phyloP scores from a whole-genome alignment of 371 early-diverging fungal genomes.

The Syncephalastrum racemosum region DNA sequence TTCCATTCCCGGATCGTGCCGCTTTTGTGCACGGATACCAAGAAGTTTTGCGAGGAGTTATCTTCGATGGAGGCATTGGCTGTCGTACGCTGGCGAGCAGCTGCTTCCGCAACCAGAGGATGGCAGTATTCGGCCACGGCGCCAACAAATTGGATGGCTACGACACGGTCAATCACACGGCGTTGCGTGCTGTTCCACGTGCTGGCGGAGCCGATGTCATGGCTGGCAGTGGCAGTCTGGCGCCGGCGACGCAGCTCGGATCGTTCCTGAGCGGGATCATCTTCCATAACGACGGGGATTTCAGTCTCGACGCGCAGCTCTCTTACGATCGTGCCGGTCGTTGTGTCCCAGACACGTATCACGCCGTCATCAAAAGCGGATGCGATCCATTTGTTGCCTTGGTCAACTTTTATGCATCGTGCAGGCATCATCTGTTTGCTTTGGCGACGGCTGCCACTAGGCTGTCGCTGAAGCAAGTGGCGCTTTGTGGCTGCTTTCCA shows the following conservation, averaged over 20 bases:
- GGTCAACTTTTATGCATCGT: constrained; percentile 29
- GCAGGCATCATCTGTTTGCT: constrained; percentile 12
- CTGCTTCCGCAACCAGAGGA: constrained; percentile 29
- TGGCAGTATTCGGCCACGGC: constrained; percentile 29
- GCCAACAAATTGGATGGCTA: constrained; percentile 28
- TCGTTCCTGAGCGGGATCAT: constrained; percentile 2
- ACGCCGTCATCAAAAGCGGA: constrained; percentile 38
- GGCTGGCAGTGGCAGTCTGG: neutral
- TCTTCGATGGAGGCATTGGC: constrained; percentile 6
- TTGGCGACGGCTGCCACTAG: neutral
- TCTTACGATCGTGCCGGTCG: constrained; percentile 18
- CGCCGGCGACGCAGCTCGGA: constrained; percentile 4
- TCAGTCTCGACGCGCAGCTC: constrained; percentile 21
- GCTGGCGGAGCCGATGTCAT: neutral
- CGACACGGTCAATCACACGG: constrained; percentile 14
- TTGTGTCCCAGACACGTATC: constrained; percentile 33
- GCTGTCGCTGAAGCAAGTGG: neutral
- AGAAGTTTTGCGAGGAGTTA: constrained; percentile 21
- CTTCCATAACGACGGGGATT: constrained; percentile 12
- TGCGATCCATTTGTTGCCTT: constrained; percentile 28
- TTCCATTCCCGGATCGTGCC: constrained; percentile 40
- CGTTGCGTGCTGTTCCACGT: constrained; percentile 2
- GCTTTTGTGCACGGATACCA: constrained; percentile 36
- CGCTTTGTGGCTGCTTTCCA: constrained; percentile 4
- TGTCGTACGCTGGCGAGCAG: constrained; percentile 17